Evolutionary conservation across 2,329 filamentous ascomycete species (phyloP).

Genomic region (Madurella fahalii): DNA sequence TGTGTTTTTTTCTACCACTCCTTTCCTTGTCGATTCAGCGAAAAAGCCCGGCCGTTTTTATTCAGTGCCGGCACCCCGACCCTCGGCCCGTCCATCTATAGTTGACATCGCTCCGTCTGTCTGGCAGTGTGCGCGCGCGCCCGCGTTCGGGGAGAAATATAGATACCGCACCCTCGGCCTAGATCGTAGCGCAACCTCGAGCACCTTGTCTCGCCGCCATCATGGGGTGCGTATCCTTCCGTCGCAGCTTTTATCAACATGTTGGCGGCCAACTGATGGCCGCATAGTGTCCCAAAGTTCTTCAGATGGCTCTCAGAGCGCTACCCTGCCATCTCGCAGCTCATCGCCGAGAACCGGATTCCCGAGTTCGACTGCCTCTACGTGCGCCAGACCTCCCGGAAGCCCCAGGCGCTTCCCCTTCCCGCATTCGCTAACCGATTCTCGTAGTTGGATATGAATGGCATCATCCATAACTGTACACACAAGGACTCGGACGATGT

Average conservation of each 20-base stretch:
- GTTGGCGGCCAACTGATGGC: conserved; percentile 9
- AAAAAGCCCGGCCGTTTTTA: conserved; percentile 28
- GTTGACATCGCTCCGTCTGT: neutral
- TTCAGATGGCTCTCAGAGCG: conserved; percentile 99
- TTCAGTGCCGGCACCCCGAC: conserved; percentile 25
- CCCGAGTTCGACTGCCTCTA: conserved; percentile 98
- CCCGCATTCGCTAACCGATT: conserved; percentile 34
- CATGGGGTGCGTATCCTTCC: conserved; percentile 30
- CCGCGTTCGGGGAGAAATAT: neutral
- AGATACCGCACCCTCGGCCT: neutral
- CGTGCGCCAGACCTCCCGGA: conserved; percentile 40
- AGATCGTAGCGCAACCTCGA: conserved; percentile 2
- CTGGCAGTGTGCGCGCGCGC: neutral
- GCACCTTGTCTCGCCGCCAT: conserved; percentile 13
- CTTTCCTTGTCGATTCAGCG: neutral
- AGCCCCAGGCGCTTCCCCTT: conserved; percentile 21
- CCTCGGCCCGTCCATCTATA: neutral
- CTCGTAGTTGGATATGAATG: conserved; percentile 85
- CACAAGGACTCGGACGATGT: conserved; percentile 93
- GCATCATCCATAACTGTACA: conserved; percentile 99
- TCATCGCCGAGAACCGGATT: conserved; percentile 98
- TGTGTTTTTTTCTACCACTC: conserved; percentile 3
- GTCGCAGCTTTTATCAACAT: neutral
- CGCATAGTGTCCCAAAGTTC: conserved; percentile 70
- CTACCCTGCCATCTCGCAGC: conserved; percentile 95